These are phyloP conservation scores for Flaveria linearis DNA, from an alignment of 129 eudicot species.

Conservation along the genomic window DNA sequence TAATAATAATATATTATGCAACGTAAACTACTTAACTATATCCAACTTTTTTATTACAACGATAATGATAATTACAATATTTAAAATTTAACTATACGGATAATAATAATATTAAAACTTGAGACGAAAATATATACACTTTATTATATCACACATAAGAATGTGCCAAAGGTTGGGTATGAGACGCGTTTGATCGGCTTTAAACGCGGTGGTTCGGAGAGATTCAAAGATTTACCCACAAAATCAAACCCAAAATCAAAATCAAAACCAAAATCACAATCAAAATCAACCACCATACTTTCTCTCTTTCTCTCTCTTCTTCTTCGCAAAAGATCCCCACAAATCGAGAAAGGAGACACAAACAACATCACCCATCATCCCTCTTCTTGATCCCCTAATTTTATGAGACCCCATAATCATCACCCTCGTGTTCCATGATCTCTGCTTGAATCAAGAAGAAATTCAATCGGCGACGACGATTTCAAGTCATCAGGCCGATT, in stretches of 20 bases:
- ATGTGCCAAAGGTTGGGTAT: neutral
- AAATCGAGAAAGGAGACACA: slow-evolving; percentile 24
- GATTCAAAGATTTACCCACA: neutral
- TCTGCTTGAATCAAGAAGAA: neutral
- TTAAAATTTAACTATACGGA: no score
- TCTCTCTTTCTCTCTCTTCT: slow-evolving; percentile 41
- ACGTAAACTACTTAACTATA: no score
- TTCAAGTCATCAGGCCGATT: slow-evolving; percentile 17
- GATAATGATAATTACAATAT: no score
- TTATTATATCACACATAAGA: neutral
- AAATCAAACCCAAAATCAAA: slow-evolving; percentile 15
- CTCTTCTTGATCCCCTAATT: slow-evolving; percentile 13
- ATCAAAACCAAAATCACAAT: slow-evolving; percentile 23
- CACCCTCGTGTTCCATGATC: slow-evolving; percentile 39
- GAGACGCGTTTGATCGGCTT: slow-evolving; percentile 12
- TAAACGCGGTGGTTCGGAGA: slow-evolving; percentile 32
- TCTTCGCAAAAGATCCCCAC: slow-evolving; percentile 30
- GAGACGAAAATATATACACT: no score
- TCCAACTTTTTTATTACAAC: no score
- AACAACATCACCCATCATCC: slow-evolving; percentile 11
- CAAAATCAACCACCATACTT: slow-evolving; percentile 17
- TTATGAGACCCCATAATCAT: slow-evolving; percentile 40
- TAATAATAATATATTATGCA: no score
- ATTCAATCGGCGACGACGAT: slow-evolving; percentile 17
- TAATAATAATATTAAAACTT: neutral